Base-by-base conservation (phyloP, 2,329 filamentous ascomycete genomes). In the Trichoderma guizhouense region DNA sequence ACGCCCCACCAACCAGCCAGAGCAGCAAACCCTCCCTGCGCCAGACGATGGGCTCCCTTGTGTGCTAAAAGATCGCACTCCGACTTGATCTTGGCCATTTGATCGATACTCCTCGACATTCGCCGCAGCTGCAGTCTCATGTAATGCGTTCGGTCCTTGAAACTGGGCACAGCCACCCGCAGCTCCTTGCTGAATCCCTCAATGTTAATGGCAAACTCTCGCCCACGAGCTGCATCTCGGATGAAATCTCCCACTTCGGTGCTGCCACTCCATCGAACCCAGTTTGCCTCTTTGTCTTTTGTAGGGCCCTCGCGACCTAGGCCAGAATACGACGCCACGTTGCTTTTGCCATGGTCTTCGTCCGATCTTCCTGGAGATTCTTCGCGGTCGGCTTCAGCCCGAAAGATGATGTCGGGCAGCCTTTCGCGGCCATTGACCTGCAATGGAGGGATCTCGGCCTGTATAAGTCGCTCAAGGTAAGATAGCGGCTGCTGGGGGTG, bases 241-340 rank as follows among this genome's bases (percentile, higher is more conserved):
- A 98, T 96, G 78, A 98, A 98, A 82, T 97, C 95, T 11, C 95
- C 95, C 36, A 98, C 92, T 79, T 98, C 95, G 1, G 95, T 97
- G 34, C 91, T 93, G 55, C 90, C 90, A 58, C 92, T 94, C 95
- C 95, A 98, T 34, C 94, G 90, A 3, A 97, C 93, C 84, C 95
- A 96, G 30, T 79, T 79, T 2, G 79, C 83, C 47, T 87, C 83
- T 6, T 81, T 83, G 7, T 81, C 67, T 5, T 76, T 84, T 72
- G 78, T 79, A 30, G 79, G 83, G 18, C 83, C 87, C 76, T 93
- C 89, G 60, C 87, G 90, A 3, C 92, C 92, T 1, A 91, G 85
- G 0, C 92, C 92, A 34, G 89, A 91, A 78, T 93, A 94, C 0
- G 88, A 89, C 57, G 93, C 91, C 1, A 93, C 90, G 32, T 88